A percentile compares a stretch with the other conserved stretches of the same genome.
phyloP scores from a whole-genome alignment of 2,329 filamentous ascomycete genomes.

The Aspergillus calidoustus region DNA sequence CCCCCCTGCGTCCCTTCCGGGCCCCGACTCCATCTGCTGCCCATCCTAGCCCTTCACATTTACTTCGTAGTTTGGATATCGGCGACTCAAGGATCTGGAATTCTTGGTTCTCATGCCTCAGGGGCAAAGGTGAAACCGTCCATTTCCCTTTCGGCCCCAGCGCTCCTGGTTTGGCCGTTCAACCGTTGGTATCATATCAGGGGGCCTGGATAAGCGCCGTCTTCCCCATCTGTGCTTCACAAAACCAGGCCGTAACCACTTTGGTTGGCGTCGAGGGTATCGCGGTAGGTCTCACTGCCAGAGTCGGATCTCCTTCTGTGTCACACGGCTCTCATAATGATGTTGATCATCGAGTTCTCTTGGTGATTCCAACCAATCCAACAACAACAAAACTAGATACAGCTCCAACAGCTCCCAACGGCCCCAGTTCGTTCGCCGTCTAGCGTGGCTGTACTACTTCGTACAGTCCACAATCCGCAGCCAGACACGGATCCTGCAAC shows the following conservation, averaged over 20 bases:
- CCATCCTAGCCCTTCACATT: no score
- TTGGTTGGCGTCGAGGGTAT: slow-evolving; percentile 2
- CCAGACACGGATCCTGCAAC: slow-evolving; percentile 5
- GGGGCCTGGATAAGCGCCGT: slow-evolving; percentile 22
- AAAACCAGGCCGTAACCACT: not conserved
- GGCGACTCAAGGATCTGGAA: not conserved
- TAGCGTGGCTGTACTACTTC: slow-evolving; percentile 4
- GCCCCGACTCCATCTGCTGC: no score
- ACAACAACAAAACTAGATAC: not conserved
- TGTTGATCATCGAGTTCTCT: not conserved
- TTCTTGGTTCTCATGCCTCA: not conserved
- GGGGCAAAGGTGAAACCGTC: slow-evolving; percentile 1
- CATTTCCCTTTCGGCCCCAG: not conserved
- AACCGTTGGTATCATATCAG: slow-evolving; percentile 27
- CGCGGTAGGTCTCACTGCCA: not conserved
- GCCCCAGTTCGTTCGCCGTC: not conserved
- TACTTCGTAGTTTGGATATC: not conserved
- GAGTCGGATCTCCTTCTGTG: not conserved
- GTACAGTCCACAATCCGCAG: slow-evolving; percentile 5
- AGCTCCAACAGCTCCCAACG: not conserved
- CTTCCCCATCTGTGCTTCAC: not conserved
- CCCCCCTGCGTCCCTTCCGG: no score
- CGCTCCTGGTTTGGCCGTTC: not conserved
- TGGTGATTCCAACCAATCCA: not conserved
- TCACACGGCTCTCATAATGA: not conserved